Percentiles rank a stretch among this genome's conserved stretches.
phyloP scores from a whole-genome alignment of 192 early-diverging fungal species.

The Podila clonocystis region DNA sequence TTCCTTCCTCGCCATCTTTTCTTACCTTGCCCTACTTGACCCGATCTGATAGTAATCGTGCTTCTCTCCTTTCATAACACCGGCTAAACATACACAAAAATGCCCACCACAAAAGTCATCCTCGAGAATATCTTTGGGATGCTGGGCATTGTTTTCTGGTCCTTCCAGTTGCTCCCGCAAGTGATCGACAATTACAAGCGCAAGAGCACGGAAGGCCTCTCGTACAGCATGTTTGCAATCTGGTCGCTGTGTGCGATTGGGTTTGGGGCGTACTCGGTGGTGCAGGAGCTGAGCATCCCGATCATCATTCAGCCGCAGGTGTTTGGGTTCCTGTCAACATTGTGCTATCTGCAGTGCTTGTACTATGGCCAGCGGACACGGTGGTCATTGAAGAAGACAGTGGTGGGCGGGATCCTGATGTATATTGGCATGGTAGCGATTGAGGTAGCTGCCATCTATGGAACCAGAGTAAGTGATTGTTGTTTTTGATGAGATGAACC shows the following conservation, averaged over 20 bases:
- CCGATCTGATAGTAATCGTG: no score
- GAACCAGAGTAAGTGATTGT: conserved; percentile 28
- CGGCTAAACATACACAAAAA: background rate
- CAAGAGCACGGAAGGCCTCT: conserved; percentile 53
- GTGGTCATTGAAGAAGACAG: conserved; percentile 1
- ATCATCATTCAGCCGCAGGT: conserved; percentile 59
- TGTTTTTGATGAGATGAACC: background rate
- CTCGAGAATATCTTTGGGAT: conserved; percentile 54
- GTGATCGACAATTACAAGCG: conserved; percentile 54
- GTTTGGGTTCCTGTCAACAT: conserved; percentile 49
- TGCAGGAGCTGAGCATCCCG: conserved; percentile 52
- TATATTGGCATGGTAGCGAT: conserved; percentile 8
- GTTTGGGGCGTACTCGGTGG: conserved; percentile 56
- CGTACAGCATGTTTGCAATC: conserved; percentile 50
- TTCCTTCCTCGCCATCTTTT: no score
- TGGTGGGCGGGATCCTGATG: background rate
- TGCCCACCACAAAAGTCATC: conserved; percentile 30
- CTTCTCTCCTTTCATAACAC: no score
- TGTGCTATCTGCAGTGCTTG: conserved; percentile 51
- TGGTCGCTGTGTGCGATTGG: conserved; percentile 50
- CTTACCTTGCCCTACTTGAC: no score
- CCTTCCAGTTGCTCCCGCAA: conserved; percentile 60
- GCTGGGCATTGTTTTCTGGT: conserved; percentile 61
- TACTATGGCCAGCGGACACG: conserved; percentile 33
- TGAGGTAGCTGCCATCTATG: conserved; percentile 21